Conservation (phyloP, 495 filamentous ascomycete genomes). For the Aspergillus incahuasiensis region DNA sequence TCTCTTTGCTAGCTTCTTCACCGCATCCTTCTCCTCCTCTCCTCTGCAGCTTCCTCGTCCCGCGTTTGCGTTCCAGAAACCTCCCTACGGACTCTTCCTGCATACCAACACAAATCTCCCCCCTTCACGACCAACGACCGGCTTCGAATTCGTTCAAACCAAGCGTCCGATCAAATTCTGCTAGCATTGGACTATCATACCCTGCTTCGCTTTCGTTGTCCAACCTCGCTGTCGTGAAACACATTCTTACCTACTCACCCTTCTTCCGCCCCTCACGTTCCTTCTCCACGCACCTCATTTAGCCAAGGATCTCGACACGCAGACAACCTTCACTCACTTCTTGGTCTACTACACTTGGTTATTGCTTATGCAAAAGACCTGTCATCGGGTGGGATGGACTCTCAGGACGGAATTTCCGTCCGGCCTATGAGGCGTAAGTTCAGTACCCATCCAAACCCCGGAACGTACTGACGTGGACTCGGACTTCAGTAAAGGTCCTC, state of each 20-base stretch:
- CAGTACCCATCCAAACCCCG: not conserved
- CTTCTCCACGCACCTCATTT: not conserved
- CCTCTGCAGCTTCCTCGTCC: slow-evolving; percentile 10
- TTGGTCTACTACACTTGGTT: not conserved
- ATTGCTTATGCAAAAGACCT: slow-evolving; percentile 29
- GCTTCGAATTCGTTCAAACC: not conserved
- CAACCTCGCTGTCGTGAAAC: not conserved
- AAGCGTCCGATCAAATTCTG: slow-evolving; percentile 3
- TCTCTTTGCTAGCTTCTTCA: slow-evolving; percentile 10
- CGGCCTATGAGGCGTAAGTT: slow-evolving; percentile 52
- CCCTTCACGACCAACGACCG: slow-evolving; percentile 22
- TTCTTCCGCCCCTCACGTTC: not conserved
- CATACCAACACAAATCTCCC: slow-evolving; percentile 22
- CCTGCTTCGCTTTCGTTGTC: slow-evolving; percentile 7
- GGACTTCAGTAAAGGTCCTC: slow-evolving; percentile 70
- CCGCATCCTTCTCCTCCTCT: slow-evolving; percentile 13
- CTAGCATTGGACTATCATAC: not conserved
- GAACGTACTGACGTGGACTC: slow-evolving; percentile 17
- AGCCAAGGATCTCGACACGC: not conserved
- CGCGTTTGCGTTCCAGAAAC: slow-evolving; percentile 22
- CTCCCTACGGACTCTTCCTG: slow-evolving; percentile 10
- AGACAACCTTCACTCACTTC: not conserved
- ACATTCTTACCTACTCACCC: not conserved
- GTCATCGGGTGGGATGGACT: slow-evolving; percentile 40
- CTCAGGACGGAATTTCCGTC: slow-evolving; percentile 49